These are phyloP conservation scores for Diphasiastrum complanatum DNA, from an alignment of 83 land plant species.

Conservation along the genomic window DNA sequence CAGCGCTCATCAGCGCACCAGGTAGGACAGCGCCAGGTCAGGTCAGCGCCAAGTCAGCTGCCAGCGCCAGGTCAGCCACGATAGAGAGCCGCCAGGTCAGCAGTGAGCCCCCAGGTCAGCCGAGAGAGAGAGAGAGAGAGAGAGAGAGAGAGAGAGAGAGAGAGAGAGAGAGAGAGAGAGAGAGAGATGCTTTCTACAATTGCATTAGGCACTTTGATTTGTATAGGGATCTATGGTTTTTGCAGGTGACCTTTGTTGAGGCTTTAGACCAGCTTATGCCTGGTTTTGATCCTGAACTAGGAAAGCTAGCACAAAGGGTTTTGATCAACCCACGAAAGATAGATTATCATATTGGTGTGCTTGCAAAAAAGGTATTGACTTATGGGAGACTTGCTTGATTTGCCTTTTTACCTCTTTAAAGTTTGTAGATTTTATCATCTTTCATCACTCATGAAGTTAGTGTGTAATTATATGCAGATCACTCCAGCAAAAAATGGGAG, in stretches of 20 bases:
- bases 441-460: not conserved
- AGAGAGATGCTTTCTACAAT: no score
- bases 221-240: no score
- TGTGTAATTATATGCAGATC: constrained; percentile 43
- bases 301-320: constrained; percentile 90
- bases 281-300: constrained; percentile 98
- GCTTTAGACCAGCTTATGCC: constrained; percentile 99
- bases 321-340: constrained; percentile 92
- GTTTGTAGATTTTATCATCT: not conserved
- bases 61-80: no score
- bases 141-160: no score
- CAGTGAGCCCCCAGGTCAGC: no score
- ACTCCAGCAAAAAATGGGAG: constrained; percentile 98
- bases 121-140: no score
- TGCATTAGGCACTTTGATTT: no score
- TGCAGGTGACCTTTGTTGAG: constrained; percentile 96
- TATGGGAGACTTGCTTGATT: not conserved
- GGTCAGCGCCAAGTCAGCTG: no score
- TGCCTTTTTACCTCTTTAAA: not conserved
- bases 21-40: no score
- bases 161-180: no score
- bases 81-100: no score
- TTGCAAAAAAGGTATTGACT: constrained; percentile 84
- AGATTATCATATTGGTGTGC: constrained; percentile 90
- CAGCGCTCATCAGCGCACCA: no score